Evolutionary conservation across 352 stramenopile genomes (phyloP), one percentile per base, ranked within the genome.

Genomic region (Phytophthora capsici): DNA sequence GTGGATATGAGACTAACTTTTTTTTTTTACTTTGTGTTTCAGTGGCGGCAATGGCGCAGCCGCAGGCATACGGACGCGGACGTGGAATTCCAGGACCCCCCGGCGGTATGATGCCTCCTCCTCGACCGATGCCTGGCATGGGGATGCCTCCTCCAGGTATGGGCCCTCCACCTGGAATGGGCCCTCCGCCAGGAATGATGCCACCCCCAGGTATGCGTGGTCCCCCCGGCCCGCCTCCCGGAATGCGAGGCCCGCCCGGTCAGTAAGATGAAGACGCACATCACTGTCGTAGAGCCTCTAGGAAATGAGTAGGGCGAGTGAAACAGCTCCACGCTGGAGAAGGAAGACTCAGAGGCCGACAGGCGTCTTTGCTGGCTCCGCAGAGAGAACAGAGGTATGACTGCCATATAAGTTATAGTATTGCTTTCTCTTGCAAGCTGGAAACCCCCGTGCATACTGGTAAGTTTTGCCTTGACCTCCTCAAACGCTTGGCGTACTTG

Each of bases 31-130:
- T 49, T n/a, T 70, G 36, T 13, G 20, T 46, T 71, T 14, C 52
- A 88, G 87, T 95, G 50, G 79, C 85, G 56, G 86, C 86, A n/a
- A 85, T 91, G 58, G 88, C 88, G 16, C 86, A 91, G 48, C 80
- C 88, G 16, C 82, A 94, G 60, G 48, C 86, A 34, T 96, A 95
- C 63, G 87, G 87, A 30, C 82, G 87, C 26, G 89, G 89, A 40
- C 84, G 86, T 34, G 88, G 86, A 22, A 90, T 93, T 46, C 84
- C 79, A 14, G 80, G 73, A 49, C 78, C 71, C 37, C 73, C 80
- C 10, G 77, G 78, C 4, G 75, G 79, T 17, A 89, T 91, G 77
- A 83, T 90, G 64, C 80, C 82, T 40, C 82, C 84, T 41, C 78
- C 78, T 43, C 74, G 77, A 53, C 77, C 78, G 30, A 89, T 89